Evolutionary conservation across 345 rosid genomes (phyloP).

Genomic region (Eucalyptus cloeziana): DNA sequence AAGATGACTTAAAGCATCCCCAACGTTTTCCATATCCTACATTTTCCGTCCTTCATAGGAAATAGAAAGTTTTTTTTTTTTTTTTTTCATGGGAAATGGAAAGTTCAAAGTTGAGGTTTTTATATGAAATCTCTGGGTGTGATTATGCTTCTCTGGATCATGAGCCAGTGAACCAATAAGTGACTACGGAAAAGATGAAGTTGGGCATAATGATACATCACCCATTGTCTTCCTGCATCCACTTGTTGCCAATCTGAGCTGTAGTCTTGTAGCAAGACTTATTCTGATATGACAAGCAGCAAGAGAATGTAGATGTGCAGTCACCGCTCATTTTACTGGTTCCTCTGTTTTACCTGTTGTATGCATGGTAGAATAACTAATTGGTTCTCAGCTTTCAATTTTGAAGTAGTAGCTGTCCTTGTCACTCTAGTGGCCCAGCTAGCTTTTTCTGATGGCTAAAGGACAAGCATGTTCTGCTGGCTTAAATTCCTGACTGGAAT

Average conservation of each 20-base stretch:
- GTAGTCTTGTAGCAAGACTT: neutral
- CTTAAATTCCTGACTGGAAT: neutral
- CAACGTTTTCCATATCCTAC: neutral
- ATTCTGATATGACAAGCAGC: neutral
- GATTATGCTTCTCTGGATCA: neutral
- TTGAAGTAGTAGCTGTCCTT: neutral
- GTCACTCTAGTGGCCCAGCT: neutral
- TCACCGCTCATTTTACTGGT: neutral
- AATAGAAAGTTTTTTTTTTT: no score
- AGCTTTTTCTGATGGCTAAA: neutral
- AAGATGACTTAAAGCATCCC: neutral
- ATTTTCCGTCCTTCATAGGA: neutral
- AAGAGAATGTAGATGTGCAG: neutral
- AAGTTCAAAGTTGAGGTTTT: neutral
- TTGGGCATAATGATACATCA: neutral
- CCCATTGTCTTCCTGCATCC: neutral
- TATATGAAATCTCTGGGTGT: neutral
- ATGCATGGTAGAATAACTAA: neutral
- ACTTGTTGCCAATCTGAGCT: neutral
- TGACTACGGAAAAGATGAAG: neutral
- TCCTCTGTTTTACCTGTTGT: neutral
- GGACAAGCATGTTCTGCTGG: neutral
- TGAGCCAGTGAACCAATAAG: neutral
- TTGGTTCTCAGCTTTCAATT: neutral
- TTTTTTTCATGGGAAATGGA: neutral